Percentiles rank a stretch among this genome's conserved stretches.
phyloP scores from a whole-genome alignment of 805 yeast genomes.

The Candida lessepsii region DNA sequence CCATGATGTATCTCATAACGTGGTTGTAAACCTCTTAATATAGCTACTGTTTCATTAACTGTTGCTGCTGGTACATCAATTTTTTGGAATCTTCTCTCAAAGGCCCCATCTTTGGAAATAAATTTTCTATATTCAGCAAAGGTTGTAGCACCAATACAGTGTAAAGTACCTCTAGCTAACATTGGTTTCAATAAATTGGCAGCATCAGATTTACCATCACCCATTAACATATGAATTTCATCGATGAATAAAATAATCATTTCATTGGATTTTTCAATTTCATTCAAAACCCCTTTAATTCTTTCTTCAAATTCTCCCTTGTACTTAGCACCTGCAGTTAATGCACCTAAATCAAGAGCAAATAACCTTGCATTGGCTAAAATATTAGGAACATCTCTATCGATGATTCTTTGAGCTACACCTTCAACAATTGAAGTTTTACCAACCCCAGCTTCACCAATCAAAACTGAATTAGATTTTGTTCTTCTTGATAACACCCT shows the following conservation, averaged over 20 bases:
- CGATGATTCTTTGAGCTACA: constrained; percentile 95
- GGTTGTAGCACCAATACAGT: constrained; percentile 98
- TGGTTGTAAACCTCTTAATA: constrained; percentile 92
- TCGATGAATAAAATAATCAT: constrained; percentile 91
- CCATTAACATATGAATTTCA: constrained; percentile 99
- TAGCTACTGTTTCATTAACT: constrained; percentile 89
- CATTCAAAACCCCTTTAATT: constrained; percentile 92
- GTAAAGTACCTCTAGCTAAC: constrained; percentile 92
- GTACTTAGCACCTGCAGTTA: constrained; percentile 98
- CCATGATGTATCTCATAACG: constrained; percentile 97
- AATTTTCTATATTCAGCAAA: constrained; percentile 89
- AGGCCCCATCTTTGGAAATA: constrained; percentile 96
- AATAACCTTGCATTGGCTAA: constrained; percentile 77
- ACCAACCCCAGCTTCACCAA: constrained; percentile 99
- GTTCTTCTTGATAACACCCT: constrained; percentile 96
- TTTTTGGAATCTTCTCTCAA: constrained; percentile 97
- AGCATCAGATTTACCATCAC: constrained; percentile 96
- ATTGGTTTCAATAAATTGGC: constrained; percentile 97
- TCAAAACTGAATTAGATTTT: constrained; percentile 92
- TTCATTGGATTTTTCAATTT: constrained; percentile 82
- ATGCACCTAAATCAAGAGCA: constrained; percentile 91
- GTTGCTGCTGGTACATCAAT: constrained; percentile 96
- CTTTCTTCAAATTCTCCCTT: constrained; percentile 99
- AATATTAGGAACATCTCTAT: constrained; percentile 90
- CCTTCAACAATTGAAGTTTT: constrained; percentile 98